phyloP scores from a whole-genome alignment of 2,329 filamentous ascomycete genomes.

The Coniochaeta sp. region DNA sequence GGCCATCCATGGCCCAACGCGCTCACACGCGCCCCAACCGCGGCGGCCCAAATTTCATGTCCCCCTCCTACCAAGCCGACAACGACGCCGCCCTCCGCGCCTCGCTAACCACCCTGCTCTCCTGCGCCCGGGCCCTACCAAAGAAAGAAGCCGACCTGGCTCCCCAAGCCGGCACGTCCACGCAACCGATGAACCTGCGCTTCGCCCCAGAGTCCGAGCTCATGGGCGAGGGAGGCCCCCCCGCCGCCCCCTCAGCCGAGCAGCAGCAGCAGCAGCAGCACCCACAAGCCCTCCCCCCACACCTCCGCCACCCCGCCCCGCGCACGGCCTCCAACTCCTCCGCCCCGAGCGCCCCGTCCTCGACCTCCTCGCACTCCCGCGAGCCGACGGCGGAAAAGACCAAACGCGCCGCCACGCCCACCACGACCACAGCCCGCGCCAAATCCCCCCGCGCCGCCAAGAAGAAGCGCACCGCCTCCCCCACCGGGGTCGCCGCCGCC shows the following conservation, averaged over 20 bases:
- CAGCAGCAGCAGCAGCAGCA: no score
- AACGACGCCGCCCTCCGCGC: conserved; percentile 90
- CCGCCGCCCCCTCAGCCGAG: conserved; percentile 12
- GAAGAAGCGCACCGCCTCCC: conserved; percentile 47
- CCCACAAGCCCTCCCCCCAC: conserved; percentile 8
- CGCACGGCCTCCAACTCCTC: conserved; percentile 22
- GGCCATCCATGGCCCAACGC: conserved; percentile 40
- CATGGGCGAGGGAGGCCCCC: conserved; percentile 25
- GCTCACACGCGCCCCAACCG: conserved; percentile 39
- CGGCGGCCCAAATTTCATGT: conserved; percentile 52
- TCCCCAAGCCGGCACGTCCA: conserved; percentile 19
- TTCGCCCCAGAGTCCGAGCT: conserved; percentile 56
- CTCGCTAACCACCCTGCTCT: conserved; percentile 88
- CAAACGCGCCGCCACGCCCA: conserved; percentile 36
- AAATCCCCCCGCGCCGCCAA: conserved; percentile 41
- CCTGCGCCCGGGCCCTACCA: conserved; percentile 81
- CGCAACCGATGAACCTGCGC: conserved; percentile 49
- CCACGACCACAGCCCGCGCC: conserved; percentile 12
- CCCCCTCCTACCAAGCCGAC: conserved; percentile 71
- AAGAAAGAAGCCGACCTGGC: conserved; percentile 46
- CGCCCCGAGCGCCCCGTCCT: conserved; percentile 17
- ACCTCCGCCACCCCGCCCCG: conserved; percentile 7
- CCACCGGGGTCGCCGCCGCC: conserved; percentile 21
- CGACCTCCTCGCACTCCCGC: conserved; percentile 10
- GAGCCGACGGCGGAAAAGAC: conserved; percentile 31